Conservation (phyloP, 495 filamentous ascomycete genomes). For the Penicillium desertorum region DNA sequence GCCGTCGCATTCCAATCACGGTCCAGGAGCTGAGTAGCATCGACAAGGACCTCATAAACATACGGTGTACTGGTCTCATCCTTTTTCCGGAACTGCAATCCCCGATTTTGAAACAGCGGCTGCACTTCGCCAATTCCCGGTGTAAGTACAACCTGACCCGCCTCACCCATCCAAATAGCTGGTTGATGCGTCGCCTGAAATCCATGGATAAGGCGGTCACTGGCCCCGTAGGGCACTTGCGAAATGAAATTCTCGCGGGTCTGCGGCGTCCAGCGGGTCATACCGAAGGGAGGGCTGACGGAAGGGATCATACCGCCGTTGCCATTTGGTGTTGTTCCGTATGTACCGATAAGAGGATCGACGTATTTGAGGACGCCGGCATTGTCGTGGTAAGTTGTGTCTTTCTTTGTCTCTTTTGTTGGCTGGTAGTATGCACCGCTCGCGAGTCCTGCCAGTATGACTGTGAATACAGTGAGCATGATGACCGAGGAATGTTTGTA, state of each 20-base stretch:
- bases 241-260: slow-evolving; percentile 35
- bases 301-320: slow-evolving; percentile 35
- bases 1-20: slow-evolving; percentile 31
- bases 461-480: neutral
- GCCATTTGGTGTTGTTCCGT: slow-evolving; percentile 22
- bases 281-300: slow-evolving; percentile 27
- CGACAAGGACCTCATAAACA: slow-evolving; percentile 28
- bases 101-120: slow-evolving; percentile 27
- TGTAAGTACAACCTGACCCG: slow-evolving; percentile 26
- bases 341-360: slow-evolving; percentile 29
- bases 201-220: slow-evolving; percentile 28
- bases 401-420: neutral
- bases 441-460: neutral
- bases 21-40: slow-evolving; percentile 22
- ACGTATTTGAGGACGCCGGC: slow-evolving; percentile 23
- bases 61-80: slow-evolving; percentile 28
- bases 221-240: slow-evolving; percentile 27
- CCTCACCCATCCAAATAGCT: slow-evolving; percentile 34
- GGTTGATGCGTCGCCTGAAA: slow-evolving; percentile 34
- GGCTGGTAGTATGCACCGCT: slow-evolving; percentile 3
- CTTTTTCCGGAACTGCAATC: slow-evolving; percentile 24
- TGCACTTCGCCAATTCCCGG: slow-evolving; percentile 29
- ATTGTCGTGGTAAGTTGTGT: slow-evolving; percentile 13
- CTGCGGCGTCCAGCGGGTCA: slow-evolving; percentile 35
- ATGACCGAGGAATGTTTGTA: neutral